Conservation (phyloP, 805 yeast species). For the Candida caryicola region DNA sequence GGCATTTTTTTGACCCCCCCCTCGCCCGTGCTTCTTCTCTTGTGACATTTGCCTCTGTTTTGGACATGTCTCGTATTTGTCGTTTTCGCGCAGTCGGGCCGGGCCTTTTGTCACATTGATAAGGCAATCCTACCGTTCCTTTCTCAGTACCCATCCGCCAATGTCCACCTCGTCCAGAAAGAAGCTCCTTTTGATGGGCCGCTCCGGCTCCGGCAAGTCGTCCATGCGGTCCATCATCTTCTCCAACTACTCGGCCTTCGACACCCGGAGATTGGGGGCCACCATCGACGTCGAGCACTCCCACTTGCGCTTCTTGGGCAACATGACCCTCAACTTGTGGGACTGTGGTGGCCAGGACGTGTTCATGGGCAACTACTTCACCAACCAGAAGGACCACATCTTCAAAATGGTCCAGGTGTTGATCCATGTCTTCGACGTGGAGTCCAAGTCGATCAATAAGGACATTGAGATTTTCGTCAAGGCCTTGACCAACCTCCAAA, state of each 20-base stretch:
- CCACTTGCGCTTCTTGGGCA: slow-evolving; percentile 85
- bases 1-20: too few species aligned
- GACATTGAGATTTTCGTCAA: slow-evolving; percentile 90
- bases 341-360: slow-evolving; percentile 99
- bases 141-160: neutral
- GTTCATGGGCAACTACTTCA: slow-evolving; percentile 90
- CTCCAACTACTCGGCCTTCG: slow-evolving; percentile 94
- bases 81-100: too few species aligned
- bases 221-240: slow-evolving; percentile 97
- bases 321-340: slow-evolving; percentile 94
- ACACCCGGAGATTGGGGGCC: slow-evolving; percentile 92
- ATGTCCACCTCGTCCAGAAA: slow-evolving; percentile 36
- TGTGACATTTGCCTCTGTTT: too few species aligned
- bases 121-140: neutral
- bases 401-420: slow-evolving; percentile 94
- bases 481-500: slow-evolving; percentile 75
- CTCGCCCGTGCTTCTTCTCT: too few species aligned
- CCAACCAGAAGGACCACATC: slow-evolving; percentile 85
- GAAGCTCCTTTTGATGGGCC: slow-evolving; percentile 61
- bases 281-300: slow-evolving; percentile 99
- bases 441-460: slow-evolving; percentile 83
- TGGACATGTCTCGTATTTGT: too few species aligned
- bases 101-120: neutral
- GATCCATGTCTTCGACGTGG: slow-evolving; percentile 95
- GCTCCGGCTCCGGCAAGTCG: slow-evolving; percentile 95